These are phyloP conservation scores for Climacium dendroides DNA, from an alignment of 225 moss, liverwort and hornwort genomes.

Conservation along the genomic window DNA sequence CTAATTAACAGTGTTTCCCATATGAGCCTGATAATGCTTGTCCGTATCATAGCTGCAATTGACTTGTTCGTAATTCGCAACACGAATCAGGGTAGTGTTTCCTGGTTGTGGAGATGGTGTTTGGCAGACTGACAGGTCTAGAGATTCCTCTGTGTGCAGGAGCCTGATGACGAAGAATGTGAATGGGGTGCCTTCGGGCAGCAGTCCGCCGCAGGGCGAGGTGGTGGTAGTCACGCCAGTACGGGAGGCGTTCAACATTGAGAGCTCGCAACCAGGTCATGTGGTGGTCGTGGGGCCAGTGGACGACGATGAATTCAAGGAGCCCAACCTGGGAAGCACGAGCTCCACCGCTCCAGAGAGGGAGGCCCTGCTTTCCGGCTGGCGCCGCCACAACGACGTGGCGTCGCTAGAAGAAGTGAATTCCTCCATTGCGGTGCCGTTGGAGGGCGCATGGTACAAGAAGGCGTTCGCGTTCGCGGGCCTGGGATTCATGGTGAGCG, in stretches of 20 bases:
- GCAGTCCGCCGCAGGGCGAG: conserved; percentile 2
- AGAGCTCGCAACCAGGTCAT: conserved; percentile 5
- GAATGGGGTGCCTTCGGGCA: not conserved
- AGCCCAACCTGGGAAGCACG: not conserved
- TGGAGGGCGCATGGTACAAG: conserved; percentile 66
- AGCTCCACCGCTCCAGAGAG: not conserved
- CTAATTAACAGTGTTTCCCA: not conserved
- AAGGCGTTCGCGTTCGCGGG: conserved; percentile 67
- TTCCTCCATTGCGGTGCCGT: conserved; percentile 26
- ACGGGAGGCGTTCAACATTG: conserved; percentile 17
- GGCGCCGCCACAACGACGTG: conserved; percentile 15
- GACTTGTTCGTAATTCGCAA: not conserved
- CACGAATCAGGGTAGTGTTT: not conserved
- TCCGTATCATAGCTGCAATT: not conserved
- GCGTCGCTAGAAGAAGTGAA: conserved; percentile 62
- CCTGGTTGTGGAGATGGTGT: not conserved
- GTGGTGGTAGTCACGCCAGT: conserved; percentile 14
- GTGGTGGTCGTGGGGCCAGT: conserved; percentile 7
- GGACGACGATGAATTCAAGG: not conserved
- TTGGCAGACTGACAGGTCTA: not conserved
- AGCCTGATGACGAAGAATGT: conserved; percentile 22
- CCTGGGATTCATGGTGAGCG: conserved; percentile 75
- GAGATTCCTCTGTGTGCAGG: not conserved
- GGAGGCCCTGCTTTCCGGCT: conserved; percentile 19
- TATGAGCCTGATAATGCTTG: not conserved